These are phyloP conservation scores for Paramecium octaurelia DNA, from an alignment of 73 alveolate genomes.

Conservation along the genomic window DNA sequence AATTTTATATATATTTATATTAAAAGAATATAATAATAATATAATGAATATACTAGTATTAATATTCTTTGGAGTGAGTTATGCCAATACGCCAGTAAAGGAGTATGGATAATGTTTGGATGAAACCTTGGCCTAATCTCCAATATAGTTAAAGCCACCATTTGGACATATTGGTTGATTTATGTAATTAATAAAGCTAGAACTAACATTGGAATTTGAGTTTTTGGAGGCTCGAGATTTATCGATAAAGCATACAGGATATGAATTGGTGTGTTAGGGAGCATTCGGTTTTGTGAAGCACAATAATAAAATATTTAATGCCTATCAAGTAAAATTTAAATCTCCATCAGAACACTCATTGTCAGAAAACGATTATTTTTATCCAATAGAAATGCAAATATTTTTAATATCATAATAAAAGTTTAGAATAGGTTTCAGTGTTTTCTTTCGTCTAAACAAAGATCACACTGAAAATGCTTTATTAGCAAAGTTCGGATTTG, in stretches of 20 bases:
- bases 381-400: constrained; percentile 41
- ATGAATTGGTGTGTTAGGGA: not conserved
- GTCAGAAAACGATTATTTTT: constrained; percentile 48
- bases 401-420: constrained; percentile 1
- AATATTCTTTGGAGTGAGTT: not conserved
- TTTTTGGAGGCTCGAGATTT: constrained; percentile 25
- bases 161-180: not conserved
- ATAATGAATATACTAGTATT: not conserved
- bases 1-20: not conserved
- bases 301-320: not conserved
- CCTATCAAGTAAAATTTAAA: constrained; percentile 23
- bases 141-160: constrained; percentile 27
- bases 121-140: constrained; percentile 26
- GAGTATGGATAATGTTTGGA: constrained; percentile 28
- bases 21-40: not conserved
- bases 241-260: constrained; percentile 2
- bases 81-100: not conserved
- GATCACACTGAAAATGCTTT: constrained; percentile 10
- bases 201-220: not conserved
- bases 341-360: constrained; percentile 50
- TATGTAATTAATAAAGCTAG: not conserved
- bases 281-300: constrained; percentile 31
- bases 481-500: constrained; percentile 38
- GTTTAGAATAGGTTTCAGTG: not conserved
- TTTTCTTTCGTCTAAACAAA: not conserved